Evolutionary conservation across 2,329 filamentous ascomycete species (phyloP), one percentile per base, ranked within the genome.

Genomic region (Knoxdaviesia proteae): DNA sequence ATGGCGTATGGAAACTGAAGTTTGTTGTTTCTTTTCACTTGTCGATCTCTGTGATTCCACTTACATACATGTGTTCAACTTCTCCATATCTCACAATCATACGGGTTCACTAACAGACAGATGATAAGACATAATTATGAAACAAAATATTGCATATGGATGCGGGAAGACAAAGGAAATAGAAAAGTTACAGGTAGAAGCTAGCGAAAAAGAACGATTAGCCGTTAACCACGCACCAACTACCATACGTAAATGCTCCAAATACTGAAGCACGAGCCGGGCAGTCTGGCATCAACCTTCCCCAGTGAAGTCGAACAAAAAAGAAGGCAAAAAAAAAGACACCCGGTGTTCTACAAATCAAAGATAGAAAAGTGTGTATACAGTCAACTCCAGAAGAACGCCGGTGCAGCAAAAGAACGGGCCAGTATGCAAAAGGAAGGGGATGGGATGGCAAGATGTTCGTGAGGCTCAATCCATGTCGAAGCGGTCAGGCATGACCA

Each of bases 401-500:
- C 20, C 20, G 20, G 20, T 20, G 20, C 20, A 20, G 20, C 20
- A 20, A 20, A 20, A 20, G 20, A 20, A 20, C 20, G 20, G 20
- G 20, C 20, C 20, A 20, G 20, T 20, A 20, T 20, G 20, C 20
- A 20, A 2, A n/a, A 42, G 32, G 35, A 41, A 30, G 42, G 34
- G 39, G 41, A 29, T 5, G 10, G 9, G 40, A n/a, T 34, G n/a
- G 37, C 34, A 36, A 44, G 33, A 32, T 41, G 11, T 11, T 30
- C 31, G 29, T 3, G 9, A 29, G 29, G 30, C 10, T 45, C 52
- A 63, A 36, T 61, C 64, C 50, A 67, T 64, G 40, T 84, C 84
- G 56, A 94, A 94, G 41, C 88, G 71, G 52, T 93, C 87, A 3
- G 88, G 87, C 53, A 94, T 58, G 38, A 92, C 61, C 35, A 92